Percentiles rank a stretch among this genome's conserved stretches.
These are phyloP conservation scores for Nakazawaea ambrosiae DNA, from an alignment of 805 yeast species.

Conservation along the genomic window DNA sequence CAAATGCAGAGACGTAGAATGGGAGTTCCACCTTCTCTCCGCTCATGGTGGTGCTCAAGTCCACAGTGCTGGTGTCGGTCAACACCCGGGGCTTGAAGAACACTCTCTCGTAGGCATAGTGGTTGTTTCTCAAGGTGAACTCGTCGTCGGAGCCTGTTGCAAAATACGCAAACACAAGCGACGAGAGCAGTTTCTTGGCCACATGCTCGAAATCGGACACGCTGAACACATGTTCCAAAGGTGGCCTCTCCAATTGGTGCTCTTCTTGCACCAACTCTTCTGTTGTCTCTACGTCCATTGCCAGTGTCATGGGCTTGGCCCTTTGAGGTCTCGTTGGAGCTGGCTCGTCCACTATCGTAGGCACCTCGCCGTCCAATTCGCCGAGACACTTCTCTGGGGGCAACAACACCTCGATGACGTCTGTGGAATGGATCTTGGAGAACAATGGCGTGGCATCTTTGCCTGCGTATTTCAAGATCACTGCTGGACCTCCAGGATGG, in stretches of 20 bases:
- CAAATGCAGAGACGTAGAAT: slow-evolving; percentile 38
- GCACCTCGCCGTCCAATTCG: slow-evolving; percentile 18
- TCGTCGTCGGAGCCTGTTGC: slow-evolving; percentile 41
- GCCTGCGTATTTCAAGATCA: slow-evolving; percentile 33
- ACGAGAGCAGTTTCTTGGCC: slow-evolving; percentile 35
- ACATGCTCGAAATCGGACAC: slow-evolving; percentile 39
- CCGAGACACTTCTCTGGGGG: slow-evolving; percentile 24
- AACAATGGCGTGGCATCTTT: slow-evolving; percentile 30
- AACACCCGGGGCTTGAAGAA: slow-evolving; percentile 36
- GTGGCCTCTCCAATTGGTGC: slow-evolving; percentile 28
- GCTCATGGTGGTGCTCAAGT: slow-evolving; percentile 30
- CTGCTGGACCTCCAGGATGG: slow-evolving; percentile 36
- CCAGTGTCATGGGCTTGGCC: background rate
- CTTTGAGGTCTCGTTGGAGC: background rate
- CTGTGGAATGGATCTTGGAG: slow-evolving; percentile 11
- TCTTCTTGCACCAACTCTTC: slow-evolving; percentile 9
- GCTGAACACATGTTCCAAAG: slow-evolving; percentile 32
- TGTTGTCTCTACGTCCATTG: background rate
- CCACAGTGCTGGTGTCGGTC: slow-evolving; percentile 30
- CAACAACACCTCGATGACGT: slow-evolving; percentile 6
- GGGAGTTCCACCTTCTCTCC: slow-evolving; percentile 31
- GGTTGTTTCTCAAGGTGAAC: slow-evolving; percentile 36
- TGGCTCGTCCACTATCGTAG: background rate
- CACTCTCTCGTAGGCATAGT: slow-evolving; percentile 31
- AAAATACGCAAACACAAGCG: slow-evolving; percentile 37